A percentile compares a stretch with the other conserved stretches of the same genome.
Conservation (phyloP, 2,329 filamentous ascomycete genomes). For the Pestalotiopsis fici region DNA sequence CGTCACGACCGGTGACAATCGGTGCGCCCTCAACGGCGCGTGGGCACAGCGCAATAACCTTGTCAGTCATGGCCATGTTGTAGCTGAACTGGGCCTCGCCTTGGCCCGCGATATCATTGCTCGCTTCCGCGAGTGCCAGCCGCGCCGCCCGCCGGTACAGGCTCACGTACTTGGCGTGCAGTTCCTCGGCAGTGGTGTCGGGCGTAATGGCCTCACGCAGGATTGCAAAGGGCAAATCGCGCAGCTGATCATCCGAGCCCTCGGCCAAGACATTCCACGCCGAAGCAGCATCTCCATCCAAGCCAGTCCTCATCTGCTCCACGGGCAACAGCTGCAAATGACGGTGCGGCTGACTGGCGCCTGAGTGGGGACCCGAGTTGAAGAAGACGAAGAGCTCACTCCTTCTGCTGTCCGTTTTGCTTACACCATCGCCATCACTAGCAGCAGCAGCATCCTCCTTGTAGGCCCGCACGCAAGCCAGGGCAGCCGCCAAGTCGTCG, state of each 20-base stretch:
- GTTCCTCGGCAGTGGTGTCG: constrained; percentile 33
- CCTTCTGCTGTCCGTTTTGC: neutral
- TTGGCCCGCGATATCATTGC: constrained; percentile 22
- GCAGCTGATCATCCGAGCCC: constrained; percentile 22
- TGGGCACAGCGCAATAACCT: constrained; percentile 55
- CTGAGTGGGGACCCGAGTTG: constrained; percentile 69
- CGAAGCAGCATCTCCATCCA: constrained; percentile 27
- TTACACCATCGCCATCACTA: neutral
- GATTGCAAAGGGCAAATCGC: constrained; percentile 41
- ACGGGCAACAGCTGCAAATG: constrained; percentile 74
- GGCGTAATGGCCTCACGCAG: constrained; percentile 41
- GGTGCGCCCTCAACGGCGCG: constrained; percentile 51
- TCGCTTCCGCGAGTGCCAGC: constrained; percentile 13
- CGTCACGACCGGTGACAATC: constrained; percentile 19
- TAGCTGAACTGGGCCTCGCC: constrained; percentile 60
- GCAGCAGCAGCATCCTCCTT: constrained; percentile 11
- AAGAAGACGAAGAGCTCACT: constrained; percentile 65
- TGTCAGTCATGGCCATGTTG: constrained; percentile 61
- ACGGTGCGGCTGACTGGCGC: constrained; percentile 71
- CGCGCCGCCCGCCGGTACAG: constrained; percentile 47
- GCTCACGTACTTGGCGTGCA: constrained; percentile 44
- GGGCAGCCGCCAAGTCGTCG: constrained; percentile 61
- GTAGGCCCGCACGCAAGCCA: constrained; percentile 63
- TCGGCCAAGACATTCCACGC: constrained; percentile 55
- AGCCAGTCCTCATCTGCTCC: constrained; percentile 59